phyloP scores from a whole-genome alignment of 1,139 yeast species.

The Diutina ranongensis region DNA sequence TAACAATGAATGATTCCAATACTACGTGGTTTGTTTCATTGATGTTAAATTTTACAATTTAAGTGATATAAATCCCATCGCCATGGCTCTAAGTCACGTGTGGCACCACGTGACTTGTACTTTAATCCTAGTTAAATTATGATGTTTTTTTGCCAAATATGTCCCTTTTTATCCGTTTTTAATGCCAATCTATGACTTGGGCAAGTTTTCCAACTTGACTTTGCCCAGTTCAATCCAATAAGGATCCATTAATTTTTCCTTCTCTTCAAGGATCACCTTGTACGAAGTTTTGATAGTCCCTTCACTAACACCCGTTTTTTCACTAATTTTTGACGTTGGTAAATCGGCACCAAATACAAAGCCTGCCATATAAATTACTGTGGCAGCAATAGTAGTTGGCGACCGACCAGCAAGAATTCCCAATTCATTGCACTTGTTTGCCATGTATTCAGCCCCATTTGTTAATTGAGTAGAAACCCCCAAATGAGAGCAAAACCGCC shows the following conservation, averaged over 20 bases:
- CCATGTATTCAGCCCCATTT: conserved; percentile 89
- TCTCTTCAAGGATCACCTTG: conserved; percentile 67
- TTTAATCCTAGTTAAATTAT: too few species aligned
- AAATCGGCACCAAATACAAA: conserved; percentile 61
- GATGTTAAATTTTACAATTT: too few species aligned
- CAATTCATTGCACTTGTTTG: conserved; percentile 77
- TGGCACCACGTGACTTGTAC: too few species aligned
- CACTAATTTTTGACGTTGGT: conserved; percentile 75
- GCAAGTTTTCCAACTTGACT: conserved; percentile 37
- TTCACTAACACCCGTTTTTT: conserved; percentile 94
- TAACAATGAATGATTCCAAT: too few species aligned
- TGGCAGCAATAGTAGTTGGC: conserved; percentile 96
- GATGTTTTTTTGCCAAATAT: not conserved
- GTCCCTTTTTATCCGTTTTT: not conserved
- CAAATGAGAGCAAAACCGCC: conserved; percentile 92
- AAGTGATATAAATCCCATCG: too few species aligned
- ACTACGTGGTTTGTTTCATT: too few species aligned
- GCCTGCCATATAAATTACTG: conserved; percentile 91
- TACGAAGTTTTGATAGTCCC: conserved; percentile 94
- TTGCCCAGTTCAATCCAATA: conserved; percentile 67
- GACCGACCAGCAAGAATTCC: conserved; percentile 96
- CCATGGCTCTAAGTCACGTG: too few species aligned
- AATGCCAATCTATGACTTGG: conserved; percentile 5
- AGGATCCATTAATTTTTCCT: conserved; percentile 66
- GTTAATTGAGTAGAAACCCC: conserved; percentile 80